phyloP scores from a whole-genome alignment of 2,329 filamentous ascomycete species.

The Colletotrichum filicis region DNA sequence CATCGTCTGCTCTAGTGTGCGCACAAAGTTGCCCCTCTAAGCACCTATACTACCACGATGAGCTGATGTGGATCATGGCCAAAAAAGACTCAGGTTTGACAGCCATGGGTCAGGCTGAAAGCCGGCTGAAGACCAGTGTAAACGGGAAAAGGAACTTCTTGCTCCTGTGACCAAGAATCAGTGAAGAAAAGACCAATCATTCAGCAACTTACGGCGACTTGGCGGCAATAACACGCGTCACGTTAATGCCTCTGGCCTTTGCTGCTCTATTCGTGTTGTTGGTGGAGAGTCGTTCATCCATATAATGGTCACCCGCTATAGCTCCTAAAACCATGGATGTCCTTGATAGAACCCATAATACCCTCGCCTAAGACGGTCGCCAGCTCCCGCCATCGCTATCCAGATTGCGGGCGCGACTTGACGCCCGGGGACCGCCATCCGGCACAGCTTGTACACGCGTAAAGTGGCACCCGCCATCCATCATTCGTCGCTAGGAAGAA shows the following conservation, averaged over 20 bases:
- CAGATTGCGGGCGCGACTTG: slow-evolving; percentile 17
- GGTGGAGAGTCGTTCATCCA: slow-evolving; percentile 32
- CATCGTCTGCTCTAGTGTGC: not conserved
- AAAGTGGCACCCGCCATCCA: slow-evolving; percentile 37
- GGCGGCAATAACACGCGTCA: slow-evolving; percentile 38
- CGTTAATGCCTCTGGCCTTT: slow-evolving; percentile 38
- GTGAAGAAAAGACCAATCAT: slow-evolving; percentile 14
- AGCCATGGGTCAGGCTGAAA: not conserved
- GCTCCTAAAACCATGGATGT: slow-evolving; percentile 23
- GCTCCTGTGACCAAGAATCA: not conserved
- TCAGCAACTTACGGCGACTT: slow-evolving; percentile 13
- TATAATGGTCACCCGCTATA: slow-evolving; percentile 37
- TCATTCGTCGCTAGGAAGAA: slow-evolving; percentile 17
- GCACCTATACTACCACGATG: slow-evolving; percentile 1
- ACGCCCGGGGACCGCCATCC: not conserved
- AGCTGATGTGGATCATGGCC: slow-evolving; percentile 5
- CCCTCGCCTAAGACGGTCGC: slow-evolving; percentile 22
- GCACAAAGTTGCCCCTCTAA: not conserved
- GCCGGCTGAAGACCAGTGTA: not conserved
- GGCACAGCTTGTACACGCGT: slow-evolving; percentile 35
- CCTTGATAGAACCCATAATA: slow-evolving; percentile 19
- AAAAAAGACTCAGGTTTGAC: not conserved
- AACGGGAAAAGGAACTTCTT: not conserved
- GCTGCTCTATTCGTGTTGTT: slow-evolving; percentile 15
- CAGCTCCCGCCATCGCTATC: slow-evolving; percentile 24